Evolutionary conservation across 192 early-diverging fungal genomes (phyloP).

Genomic region (Podila epicladia): DNA sequence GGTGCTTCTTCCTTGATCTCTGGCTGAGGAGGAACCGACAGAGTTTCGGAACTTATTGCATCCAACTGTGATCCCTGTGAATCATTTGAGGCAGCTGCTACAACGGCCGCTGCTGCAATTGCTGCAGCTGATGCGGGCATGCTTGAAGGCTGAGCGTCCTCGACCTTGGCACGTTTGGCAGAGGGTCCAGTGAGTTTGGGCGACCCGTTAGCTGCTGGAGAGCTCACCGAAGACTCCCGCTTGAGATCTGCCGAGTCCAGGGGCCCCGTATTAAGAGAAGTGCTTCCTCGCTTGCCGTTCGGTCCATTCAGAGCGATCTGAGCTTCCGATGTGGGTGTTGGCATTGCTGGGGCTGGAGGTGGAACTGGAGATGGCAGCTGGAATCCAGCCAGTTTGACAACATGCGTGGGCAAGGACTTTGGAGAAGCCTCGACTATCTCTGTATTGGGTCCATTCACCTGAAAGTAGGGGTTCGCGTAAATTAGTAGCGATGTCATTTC

Average conservation of each 20-base stretch:
- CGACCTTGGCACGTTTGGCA: constrained; percentile 35
- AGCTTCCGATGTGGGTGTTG: constrained; percentile 14
- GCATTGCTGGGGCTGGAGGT: constrained; percentile 16
- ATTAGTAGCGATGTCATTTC: neutral
- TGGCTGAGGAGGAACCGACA: neutral
- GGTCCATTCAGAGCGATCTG: too few relatives aligned
- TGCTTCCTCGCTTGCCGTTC: constrained; percentile 12
- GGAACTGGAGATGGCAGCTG: constrained; percentile 47
- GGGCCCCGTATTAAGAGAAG: neutral
- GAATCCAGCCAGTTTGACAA: constrained; percentile 62
- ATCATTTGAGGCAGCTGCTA: neutral
- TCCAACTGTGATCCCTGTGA: too few relatives aligned
- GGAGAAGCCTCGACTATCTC: constrained; percentile 39
- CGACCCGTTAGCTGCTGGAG: constrained; percentile 38
- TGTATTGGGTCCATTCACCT: constrained; percentile 40
- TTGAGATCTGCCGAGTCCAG: constrained; percentile 26
- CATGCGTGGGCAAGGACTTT: constrained; percentile 34
- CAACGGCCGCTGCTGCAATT: neutral
- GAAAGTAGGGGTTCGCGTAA: constrained; percentile 13
- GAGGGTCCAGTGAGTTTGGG: constrained; percentile 30
- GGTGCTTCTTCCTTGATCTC: neutral
- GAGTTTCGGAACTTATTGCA: neutral
- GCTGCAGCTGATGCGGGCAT: constrained; percentile 1
- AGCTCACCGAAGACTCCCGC: constrained; percentile 39
- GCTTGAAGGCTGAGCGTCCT: constrained; percentile 7